These are phyloP conservation scores for Pseudocercospora fuligena DNA, from an alignment of 2,329 filamentous ascomycete species.

Conservation along the genomic window DNA sequence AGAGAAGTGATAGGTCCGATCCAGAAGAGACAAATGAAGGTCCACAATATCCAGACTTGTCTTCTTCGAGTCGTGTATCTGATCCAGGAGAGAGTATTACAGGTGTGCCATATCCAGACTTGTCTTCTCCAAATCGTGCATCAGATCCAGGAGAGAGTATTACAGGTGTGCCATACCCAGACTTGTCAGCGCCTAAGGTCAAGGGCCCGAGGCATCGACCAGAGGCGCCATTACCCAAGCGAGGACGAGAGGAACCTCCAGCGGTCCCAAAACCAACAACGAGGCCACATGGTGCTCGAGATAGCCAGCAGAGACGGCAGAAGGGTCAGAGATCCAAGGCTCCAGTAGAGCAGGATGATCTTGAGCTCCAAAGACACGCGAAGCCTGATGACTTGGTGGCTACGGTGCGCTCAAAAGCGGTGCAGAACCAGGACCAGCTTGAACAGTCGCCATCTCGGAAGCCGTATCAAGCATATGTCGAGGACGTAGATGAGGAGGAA, in stretches of 20 bases:
- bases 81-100: no score
- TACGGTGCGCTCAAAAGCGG: background rate
- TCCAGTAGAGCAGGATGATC: background rate
- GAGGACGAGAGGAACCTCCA: no score
- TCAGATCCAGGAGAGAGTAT: no score
- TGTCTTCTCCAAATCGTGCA: background rate
- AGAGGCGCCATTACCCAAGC: no score
- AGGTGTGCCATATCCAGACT: background rate
- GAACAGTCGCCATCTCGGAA: no score
- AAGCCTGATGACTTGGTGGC: background rate
- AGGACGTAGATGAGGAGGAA: no score
- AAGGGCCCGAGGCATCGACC: no score
- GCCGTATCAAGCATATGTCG: no score
- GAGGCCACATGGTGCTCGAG: background rate
- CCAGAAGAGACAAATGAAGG: background rate
- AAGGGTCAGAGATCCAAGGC: background rate
- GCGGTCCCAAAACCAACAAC: no score
- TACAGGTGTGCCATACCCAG: background rate
- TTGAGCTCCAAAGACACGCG: background rate
- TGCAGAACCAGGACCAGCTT: no score
- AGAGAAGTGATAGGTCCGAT: background rate
- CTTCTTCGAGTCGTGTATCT: background rate
- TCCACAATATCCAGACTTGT: background rate
- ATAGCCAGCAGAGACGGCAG: background rate
- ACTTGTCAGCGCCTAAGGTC: background rate